These are phyloP conservation scores for Ceratocystiopsis brevicomis DNA, from an alignment of 2,329 filamentous ascomycete species.

Conservation along the genomic window DNA sequence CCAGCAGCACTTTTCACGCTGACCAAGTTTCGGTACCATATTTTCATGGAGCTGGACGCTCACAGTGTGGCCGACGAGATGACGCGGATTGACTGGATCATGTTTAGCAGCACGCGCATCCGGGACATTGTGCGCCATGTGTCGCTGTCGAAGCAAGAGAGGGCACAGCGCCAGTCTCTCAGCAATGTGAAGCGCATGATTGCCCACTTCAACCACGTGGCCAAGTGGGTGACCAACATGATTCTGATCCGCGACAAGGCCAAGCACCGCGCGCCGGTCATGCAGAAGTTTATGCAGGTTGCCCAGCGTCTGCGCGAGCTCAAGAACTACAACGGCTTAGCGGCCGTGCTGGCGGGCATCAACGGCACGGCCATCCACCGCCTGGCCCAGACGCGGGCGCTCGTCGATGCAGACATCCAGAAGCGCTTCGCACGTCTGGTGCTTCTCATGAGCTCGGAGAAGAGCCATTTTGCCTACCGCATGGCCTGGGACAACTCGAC, in stretches of 20 bases:
- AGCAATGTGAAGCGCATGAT: constrained; percentile 90
- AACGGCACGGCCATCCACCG: constrained; percentile 76
- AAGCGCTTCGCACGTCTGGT: constrained; percentile 79
- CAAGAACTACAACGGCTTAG: constrained; percentile 94
- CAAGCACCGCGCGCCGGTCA: constrained; percentile 75
- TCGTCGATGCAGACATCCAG: constrained; percentile 52
- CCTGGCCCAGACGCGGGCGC: constrained; percentile 56
- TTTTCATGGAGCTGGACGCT: constrained; percentile 71
- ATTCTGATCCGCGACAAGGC: constrained; percentile 83
- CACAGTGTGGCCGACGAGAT: constrained; percentile 80
- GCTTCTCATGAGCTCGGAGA: constrained; percentile 81
- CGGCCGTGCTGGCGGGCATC: constrained; percentile 84
- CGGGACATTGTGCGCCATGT: constrained; percentile 88
- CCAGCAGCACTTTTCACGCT: constrained; percentile 51
- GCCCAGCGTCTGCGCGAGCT: constrained; percentile 69
- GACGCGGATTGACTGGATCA: constrained; percentile 92
- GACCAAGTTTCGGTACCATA: constrained; percentile 73
- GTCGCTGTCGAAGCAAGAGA: constrained; percentile 50
- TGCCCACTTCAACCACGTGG: constrained; percentile 73
- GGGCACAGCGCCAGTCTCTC: constrained; percentile 57
- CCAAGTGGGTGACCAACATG: constrained; percentile 67
- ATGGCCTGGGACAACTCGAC: constrained; percentile 93
- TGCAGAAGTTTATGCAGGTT: constrained; percentile 92
- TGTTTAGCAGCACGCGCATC: constrained; percentile 88
- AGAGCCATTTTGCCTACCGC: constrained; percentile 89